phyloP scores from a whole-genome alignment of 2,329 filamentous ascomycete species.

The Dothistroma pini region DNA sequence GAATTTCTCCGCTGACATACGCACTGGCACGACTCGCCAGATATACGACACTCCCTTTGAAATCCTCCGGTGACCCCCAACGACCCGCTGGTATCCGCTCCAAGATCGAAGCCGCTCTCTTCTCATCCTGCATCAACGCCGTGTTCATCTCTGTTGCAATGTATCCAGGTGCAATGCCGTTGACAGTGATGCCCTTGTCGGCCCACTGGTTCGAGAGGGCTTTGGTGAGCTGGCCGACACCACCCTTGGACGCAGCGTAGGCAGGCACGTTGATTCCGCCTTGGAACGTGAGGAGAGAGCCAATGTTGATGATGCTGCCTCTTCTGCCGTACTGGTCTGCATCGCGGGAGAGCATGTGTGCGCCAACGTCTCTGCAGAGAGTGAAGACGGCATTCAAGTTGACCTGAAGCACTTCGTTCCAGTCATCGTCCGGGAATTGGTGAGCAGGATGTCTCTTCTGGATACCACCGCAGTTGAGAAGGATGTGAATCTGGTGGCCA shows the following conservation, averaged over 20 bases:
- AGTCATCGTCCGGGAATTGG: conserved; percentile 71
- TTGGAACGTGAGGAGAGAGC: conserved; percentile 75
- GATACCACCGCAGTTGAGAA: conserved; percentile 84
- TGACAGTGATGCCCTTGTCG: conserved; percentile 73
- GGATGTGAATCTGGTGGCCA: conserved; percentile 65
- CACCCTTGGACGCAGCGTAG: conserved; percentile 82
- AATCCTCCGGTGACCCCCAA: conserved; percentile 82
- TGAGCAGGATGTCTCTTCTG: conserved; percentile 74
- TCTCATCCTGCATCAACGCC: conserved; percentile 69
- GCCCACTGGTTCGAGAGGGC: conserved; percentile 85
- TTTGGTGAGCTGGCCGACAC: conserved; percentile 80
- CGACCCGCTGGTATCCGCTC: conserved; percentile 77
- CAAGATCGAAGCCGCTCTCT: conserved; percentile 68
- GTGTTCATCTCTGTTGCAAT: conserved; percentile 94
- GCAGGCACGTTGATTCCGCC: conserved; percentile 85
- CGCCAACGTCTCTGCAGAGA: conserved; percentile 70
- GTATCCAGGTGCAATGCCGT: conserved; percentile 86
- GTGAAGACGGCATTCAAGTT: conserved; percentile 82
- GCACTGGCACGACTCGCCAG: conserved; percentile 71
- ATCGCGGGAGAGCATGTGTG: conserved; percentile 66
- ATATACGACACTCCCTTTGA: conserved; percentile 77
- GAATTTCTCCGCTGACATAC: conserved; percentile 77
- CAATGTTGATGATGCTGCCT: conserved; percentile 80
- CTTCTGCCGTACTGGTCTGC: conserved; percentile 51
- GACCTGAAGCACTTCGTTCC: conserved; percentile 78